Percentiles rank a stretch among this genome's conserved stretches.
phyloP scores from a whole-genome alignment of 148 eudicot species.

The Polygonum aviculare region DNA sequence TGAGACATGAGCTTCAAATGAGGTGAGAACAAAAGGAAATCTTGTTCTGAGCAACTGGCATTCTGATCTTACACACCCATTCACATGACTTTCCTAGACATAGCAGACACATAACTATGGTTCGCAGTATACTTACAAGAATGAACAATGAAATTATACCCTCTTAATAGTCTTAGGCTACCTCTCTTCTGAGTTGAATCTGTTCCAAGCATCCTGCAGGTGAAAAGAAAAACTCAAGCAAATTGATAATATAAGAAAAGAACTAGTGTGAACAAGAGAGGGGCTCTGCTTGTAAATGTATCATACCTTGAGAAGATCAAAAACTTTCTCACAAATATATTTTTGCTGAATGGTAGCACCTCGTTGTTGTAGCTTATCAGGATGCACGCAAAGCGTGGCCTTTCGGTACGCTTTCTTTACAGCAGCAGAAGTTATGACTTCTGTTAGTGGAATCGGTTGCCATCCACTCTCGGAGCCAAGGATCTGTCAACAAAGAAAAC shows the following conservation, averaged over 20 bases:
- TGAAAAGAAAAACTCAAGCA: neutral
- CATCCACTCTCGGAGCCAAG: constrained; percentile 97
- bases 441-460: constrained; percentile 90
- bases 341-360: constrained; percentile 90
- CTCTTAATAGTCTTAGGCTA: constrained; percentile 22
- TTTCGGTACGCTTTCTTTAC: constrained; percentile 92
- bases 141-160: neutral
- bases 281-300: constrained; percentile 13
- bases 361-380: constrained; percentile 95
- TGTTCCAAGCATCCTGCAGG: constrained; percentile 89
- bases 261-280: neutral
- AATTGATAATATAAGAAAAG: neutral
- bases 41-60: neutral
- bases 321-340: constrained; percentile 94
- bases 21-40: neutral
- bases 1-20: neutral
- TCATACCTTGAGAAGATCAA: constrained; percentile 91
- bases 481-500: constrained; percentile 40
- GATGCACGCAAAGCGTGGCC: constrained; percentile 96
- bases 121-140: neutral
- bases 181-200: constrained; percentile 83
- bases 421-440: constrained; percentile 86
- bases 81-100: constrained; percentile 10
- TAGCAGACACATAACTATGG: neutral
- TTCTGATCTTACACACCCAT: constrained; percentile 10